These are phyloP conservation scores for Leccinum longicurvipes DNA, from an alignment of 768 basidiomycete genomes.

Conservation along the genomic window DNA sequence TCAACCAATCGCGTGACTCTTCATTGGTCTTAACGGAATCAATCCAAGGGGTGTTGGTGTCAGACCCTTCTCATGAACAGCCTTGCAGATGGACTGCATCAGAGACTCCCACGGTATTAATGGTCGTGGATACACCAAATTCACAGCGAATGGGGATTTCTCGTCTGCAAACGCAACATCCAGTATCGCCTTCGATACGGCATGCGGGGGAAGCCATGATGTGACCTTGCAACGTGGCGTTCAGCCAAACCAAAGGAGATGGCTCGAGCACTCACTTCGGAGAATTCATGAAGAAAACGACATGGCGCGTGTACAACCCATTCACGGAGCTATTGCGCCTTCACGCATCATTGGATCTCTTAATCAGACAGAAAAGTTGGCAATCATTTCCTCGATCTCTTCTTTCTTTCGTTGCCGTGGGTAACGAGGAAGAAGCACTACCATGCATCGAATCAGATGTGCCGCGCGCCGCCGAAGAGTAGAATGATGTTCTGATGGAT, in stretches of 20 bases:
- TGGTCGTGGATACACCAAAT: conserved; percentile 36
- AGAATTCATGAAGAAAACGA: conserved; percentile 33
- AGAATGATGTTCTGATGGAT: conserved; percentile 39
- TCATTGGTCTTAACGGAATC: conserved; percentile 33
- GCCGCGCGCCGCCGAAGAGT: conserved; percentile 31
- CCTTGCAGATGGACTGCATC: conserved; percentile 24
- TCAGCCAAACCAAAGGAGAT: neutral
- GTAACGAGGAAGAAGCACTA: neutral
- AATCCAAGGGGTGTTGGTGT: conserved; percentile 22
- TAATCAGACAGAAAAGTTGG: conserved; percentile 31
- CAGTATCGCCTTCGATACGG: conserved; percentile 24
- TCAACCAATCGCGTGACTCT: conserved; percentile 26
- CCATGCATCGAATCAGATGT: conserved; percentile 19
- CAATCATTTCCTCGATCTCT: conserved; percentile 36
- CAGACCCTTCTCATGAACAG: conserved; percentile 8
- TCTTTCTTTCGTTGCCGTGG: neutral
- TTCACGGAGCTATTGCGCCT: neutral
- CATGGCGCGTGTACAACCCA: conserved; percentile 11
- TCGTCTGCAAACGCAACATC: conserved; percentile 27
- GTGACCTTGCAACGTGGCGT: conserved; percentile 11
- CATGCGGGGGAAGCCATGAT: conserved; percentile 31
- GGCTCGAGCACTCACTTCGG: conserved; percentile 19
- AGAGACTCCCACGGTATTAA: conserved; percentile 18
- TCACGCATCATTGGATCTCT: neutral
- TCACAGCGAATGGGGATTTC: conserved; percentile 19